Base-by-base conservation (phyloP, 208 protist genomes). In the Tritrichomonas musculus region DNA sequence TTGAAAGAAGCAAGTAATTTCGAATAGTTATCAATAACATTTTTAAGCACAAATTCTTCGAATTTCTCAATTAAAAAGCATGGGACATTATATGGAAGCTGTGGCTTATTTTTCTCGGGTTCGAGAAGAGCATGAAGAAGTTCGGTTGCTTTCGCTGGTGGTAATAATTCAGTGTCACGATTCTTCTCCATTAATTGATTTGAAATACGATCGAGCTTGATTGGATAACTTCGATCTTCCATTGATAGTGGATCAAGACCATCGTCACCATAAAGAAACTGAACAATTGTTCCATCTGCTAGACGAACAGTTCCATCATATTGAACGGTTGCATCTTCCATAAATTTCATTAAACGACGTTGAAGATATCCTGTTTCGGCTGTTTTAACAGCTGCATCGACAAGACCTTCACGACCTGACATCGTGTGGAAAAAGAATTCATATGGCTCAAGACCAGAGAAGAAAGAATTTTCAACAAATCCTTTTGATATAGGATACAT, bases 381-480 rank as follows among this genome's bases (percentile, higher is more conserved):
- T 30, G 99, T 99, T 95, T 99, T 99, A 47, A 99, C 98, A 41
- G 99, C 98, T 11, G 98, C 99, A 95, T 99, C 99, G 30, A 99
- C 98, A 11, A 99, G 96, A 30, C 96, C 95, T 94, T 95, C 93
- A 66, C 95, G 93, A 9, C 95, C 95, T 57, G 97, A 98, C 98
- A 99, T 99, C 47, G 99, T 99, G 95, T 99, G 99, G 95, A 99
- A 99, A 94, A 99, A 99, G 95, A 99, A 99, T 96, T 99, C 99
- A 8, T 97, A 98, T 49, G 98, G 97, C 22, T 96, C 97, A 11
- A 99, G 95, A 30, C 99, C 99, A 11, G 98, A 97, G 96, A 97
- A 99, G 96, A 99, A 99, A 93, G 96, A 98, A 95, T 98, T 99
- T 5, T 94, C 95, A 14, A 99, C 98, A 94, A 99, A 99, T 36